Base-by-base conservation (phyloP, 2,329 filamentous ascomycete genomes). In the Paecilomyces sp. region DNA sequence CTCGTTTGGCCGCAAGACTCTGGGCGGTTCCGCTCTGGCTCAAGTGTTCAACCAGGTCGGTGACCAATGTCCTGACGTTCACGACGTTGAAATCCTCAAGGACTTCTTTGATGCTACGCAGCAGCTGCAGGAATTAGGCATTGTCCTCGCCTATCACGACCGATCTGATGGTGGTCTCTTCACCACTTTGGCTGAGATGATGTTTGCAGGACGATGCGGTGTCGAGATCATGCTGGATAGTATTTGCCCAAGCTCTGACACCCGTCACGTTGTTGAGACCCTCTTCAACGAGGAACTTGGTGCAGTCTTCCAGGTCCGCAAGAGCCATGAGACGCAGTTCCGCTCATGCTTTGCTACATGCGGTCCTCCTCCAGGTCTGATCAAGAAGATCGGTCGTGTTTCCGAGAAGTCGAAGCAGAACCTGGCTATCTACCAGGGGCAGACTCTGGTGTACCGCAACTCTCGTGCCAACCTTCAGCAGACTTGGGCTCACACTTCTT, bases 221-320 rank as follows among this genome's bases (percentile, higher is more conserved):
- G 83, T 91, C 31, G 90, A 95, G 66, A 81, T 97, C 61, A 89
- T 90, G 81, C 80, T 97, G 60, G 92, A 97, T 71, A 84, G 83
- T 58, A 77, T 80, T 54, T 79, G 75, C 63, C 77, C 83, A 30
- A 85, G 85, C 61, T 85, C 85, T 25, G 81, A 87, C 52, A 82
- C 83, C 9, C 79, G 85, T 54, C 81, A 86, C 68, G 76, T 95
- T 18, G 79, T 96, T 7, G 85, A 91, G 59, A 84, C 89, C 0
- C 83, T 99, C 22, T 97, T 99, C 84, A 97, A 92, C 73, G 94
- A 97, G 75, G 94, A 97, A 73, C 85, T 97, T 22, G 94, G 94
- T 64, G 93, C 92, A 15, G 89, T 97, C 33, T 97, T 97, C 86
- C 94, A 99, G 75, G 87, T 97, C 57, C 88, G 90, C 66, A 92